phyloP scores from a whole-genome alignment of 1,284 basidiomycete genomes.

The Porogramme epimiltina region DNA sequence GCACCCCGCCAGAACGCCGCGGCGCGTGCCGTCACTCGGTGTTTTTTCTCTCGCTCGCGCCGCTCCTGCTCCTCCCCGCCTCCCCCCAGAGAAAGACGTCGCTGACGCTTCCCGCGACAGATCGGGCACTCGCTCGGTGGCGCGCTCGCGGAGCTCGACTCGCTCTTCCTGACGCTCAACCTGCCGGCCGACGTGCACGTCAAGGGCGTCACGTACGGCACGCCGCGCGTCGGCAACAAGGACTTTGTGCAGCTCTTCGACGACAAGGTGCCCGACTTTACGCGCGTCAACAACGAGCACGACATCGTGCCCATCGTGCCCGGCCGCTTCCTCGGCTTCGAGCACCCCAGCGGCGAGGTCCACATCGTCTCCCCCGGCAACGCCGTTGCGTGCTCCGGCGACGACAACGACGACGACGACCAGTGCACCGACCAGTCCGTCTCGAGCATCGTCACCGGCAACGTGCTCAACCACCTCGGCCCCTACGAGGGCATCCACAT shows the following conservation, averaged over 20 bases:
- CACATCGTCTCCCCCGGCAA: constrained; percentile 35
- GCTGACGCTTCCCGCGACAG: constrained; percentile 11
- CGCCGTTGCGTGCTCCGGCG: constrained; percentile 35
- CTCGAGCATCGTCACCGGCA: constrained; percentile 42
- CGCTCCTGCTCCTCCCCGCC: too few relatives aligned
- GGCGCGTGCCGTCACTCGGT: too few relatives aligned
- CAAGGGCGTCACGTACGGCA: constrained; percentile 41
- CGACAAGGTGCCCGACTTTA: constrained; percentile 33
- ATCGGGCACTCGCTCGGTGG: constrained; percentile 44
- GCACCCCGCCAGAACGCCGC: too few relatives aligned
- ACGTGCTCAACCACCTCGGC: constrained; percentile 53
- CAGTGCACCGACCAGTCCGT: constrained; percentile 48
- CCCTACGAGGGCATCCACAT: constrained; percentile 57
- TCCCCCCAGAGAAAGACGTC: too few relatives aligned
- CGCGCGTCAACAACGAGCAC: constrained; percentile 39
- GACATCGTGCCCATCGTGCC: constrained; percentile 44
- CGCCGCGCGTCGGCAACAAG: constrained; percentile 40
- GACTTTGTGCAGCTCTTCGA: constrained; percentile 36
- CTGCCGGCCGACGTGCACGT: constrained; percentile 36
- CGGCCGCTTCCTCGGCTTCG: constrained; percentile 40
- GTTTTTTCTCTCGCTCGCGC: too few relatives aligned
- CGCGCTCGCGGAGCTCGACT: constrained; percentile 41
- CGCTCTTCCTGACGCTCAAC: constrained; percentile 38
- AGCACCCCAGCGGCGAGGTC: constrained; percentile 39
- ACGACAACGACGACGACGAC: constrained; percentile 50